Percentiles rank a stretch among this genome's conserved stretches.
Evolutionary conservation across 129 eudicot genomes (phyloP).

Genomic region (Chrysanthemum makinoi): DNA sequence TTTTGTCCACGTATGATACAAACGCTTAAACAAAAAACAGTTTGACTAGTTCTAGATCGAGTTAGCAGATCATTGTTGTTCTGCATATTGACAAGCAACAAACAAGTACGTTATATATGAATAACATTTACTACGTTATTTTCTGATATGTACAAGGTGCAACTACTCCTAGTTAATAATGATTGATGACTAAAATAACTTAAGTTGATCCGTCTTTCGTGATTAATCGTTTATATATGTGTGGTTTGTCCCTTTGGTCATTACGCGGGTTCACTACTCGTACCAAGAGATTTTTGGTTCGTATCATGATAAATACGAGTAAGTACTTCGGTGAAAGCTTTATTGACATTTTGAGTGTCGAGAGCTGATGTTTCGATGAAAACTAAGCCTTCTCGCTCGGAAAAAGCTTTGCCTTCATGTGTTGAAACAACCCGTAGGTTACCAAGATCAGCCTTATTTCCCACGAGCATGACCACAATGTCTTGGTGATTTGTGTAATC

Average conservation of each 20-base stretch:
- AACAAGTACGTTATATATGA: too few relatives aligned
- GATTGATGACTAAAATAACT: too few relatives aligned
- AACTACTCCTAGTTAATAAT: too few relatives aligned
- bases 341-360: slow-evolving; percentile 39
- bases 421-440: slow-evolving; percentile 37
- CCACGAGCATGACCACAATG: slow-evolving; percentile 47
- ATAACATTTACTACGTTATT: too few relatives aligned
- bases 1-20: too few relatives aligned
- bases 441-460: slow-evolving; percentile 44
- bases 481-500: slow-evolving; percentile 36
- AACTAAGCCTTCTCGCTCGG: slow-evolving; percentile 32
- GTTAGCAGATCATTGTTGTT: too few relatives aligned
- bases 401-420: slow-evolving; percentile 34
- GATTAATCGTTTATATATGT: slow-evolving; percentile 20
- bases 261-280: slow-evolving; percentile 28
- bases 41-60: too few relatives aligned
- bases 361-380: slow-evolving; percentile 49
- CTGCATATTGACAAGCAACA: too few relatives aligned
- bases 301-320: slow-evolving; percentile 32
- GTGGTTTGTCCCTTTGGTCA: slow-evolving; percentile 35
- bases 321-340: slow-evolving; percentile 42
- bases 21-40: too few relatives aligned
- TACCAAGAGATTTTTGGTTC: slow-evolving; percentile 36
- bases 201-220: slow-evolving; percentile 32
- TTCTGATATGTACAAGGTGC: too few relatives aligned